A percentile compares a stretch with the other conserved stretches of the same genome.
phyloP scores from a whole-genome alignment of 495 filamentous ascomycete species.

The Trichocladium antarcticum region DNA sequence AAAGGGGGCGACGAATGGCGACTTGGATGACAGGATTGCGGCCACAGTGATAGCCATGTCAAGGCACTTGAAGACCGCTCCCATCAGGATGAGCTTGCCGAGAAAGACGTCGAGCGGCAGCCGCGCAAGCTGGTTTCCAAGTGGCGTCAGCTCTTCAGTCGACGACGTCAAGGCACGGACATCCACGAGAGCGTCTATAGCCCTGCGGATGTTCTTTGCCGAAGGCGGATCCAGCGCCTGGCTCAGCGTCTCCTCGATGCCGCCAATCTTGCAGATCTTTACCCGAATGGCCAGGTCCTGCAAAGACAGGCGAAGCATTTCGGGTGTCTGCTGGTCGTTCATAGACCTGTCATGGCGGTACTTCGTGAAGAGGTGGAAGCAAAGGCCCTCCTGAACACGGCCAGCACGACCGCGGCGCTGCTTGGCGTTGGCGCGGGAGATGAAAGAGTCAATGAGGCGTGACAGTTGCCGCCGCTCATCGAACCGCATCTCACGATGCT shows the following conservation, averaged over 20 bases:
- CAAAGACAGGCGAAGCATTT: constrained; percentile 85
- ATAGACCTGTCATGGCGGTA: constrained; percentile 69
- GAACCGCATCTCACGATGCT: constrained; percentile 92
- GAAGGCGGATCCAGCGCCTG: constrained; percentile 85
- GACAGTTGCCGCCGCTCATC: constrained; percentile 88
- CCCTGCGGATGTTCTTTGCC: constrained; percentile 79
- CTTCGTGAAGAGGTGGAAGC: constrained; percentile 90
- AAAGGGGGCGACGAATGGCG: constrained; percentile 78
- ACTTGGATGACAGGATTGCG: constrained; percentile 86
- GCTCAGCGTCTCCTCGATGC: constrained; percentile 79
- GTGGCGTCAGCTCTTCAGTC: constrained; percentile 68
- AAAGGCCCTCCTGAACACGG: constrained; percentile 88
- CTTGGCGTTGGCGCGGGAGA: constrained; percentile 87
- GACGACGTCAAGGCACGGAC: constrained; percentile 72
- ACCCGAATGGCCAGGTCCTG: constrained; percentile 93
- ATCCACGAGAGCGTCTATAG: constrained; percentile 85
- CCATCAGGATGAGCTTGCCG: constrained; percentile 81
- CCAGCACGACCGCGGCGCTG: constrained; percentile 88
- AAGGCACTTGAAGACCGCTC: constrained; percentile 74
- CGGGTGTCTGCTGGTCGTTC: constrained; percentile 83
- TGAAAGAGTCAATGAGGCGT: constrained; percentile 80
- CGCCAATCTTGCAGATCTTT: constrained; percentile 90
- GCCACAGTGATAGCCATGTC: constrained; percentile 85
- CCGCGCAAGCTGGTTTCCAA: constrained; percentile 76
- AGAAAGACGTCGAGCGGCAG: constrained; percentile 88